Evolutionary conservation across 2,329 filamentous ascomycete genomes (phyloP).

Genomic region (Teratosphaeria destructans): DNA sequence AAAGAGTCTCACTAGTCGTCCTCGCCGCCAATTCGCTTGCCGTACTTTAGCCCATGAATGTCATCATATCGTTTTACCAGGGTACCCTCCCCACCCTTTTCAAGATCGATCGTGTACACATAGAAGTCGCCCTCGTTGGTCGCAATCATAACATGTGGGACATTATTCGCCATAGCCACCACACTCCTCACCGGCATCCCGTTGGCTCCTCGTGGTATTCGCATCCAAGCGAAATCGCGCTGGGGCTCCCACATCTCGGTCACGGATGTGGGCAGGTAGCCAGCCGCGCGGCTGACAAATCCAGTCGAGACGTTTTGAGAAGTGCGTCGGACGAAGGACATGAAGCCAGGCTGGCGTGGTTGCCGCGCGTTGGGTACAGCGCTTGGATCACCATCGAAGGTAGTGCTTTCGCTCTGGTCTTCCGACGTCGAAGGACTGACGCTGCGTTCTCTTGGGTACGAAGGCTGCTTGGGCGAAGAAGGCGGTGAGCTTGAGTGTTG

Average conservation of each 20-base stretch:
- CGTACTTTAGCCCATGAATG: conserved; percentile 22
- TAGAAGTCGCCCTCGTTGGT: conserved; percentile 94
- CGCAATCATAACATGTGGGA: conserved; percentile 94
- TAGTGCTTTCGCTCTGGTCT: conserved; percentile 10
- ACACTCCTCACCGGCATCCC: conserved; percentile 63
- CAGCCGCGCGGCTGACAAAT: conserved; percentile 79
- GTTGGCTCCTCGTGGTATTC: conserved; percentile 58
- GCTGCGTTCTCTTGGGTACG: conserved; percentile 27
- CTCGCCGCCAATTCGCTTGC: conserved; percentile 15
- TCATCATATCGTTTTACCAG: conserved; percentile 78
- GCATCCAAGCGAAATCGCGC: conserved; percentile 93
- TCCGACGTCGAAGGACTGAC: conserved; percentile 27
- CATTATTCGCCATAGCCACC: conserved; percentile 93
- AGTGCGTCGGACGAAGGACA: conserved; percentile 84
- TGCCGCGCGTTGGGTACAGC: conserved; percentile 25
- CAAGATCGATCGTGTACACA: conserved; percentile 90
- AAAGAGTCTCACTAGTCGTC: conserved; percentile 14
- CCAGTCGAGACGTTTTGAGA: conserved; percentile 87
- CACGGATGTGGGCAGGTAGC: conserved; percentile 84
- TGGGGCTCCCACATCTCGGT: conserved; percentile 96
- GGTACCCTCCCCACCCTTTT: conserved; percentile 84
- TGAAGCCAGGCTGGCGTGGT: conserved; percentile 60
- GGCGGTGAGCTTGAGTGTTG: conserved; percentile 15
- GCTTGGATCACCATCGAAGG: conserved; percentile 25
- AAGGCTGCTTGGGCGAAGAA: conserved; percentile 15